Evolutionary conservation across 164 flowering plant genomes (phyloP).

Genomic region (Amborella trichopoda): DNA sequence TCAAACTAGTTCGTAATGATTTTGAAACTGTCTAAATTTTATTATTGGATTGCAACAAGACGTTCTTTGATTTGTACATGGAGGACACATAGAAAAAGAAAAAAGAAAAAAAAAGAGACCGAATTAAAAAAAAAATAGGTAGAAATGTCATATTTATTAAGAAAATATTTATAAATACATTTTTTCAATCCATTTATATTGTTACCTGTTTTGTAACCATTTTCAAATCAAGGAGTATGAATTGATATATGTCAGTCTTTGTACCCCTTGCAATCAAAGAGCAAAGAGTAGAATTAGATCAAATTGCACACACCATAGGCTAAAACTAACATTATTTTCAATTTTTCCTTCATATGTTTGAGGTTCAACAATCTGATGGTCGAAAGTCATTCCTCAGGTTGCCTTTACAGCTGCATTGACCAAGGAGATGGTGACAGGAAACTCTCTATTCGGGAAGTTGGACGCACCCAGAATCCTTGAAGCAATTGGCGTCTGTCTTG

Average conservation of each 20-base stretch:
- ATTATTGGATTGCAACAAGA: too few relatives aligned
- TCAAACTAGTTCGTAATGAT: too few relatives aligned
- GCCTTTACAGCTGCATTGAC: conserved; percentile 68
- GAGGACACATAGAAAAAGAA: too few relatives aligned
- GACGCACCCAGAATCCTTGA: conserved; percentile 50
- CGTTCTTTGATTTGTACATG: too few relatives aligned
- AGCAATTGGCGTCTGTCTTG: conserved; percentile 49
- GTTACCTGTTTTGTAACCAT: not conserved
- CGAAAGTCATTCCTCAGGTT: too few relatives aligned
- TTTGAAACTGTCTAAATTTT: too few relatives aligned
- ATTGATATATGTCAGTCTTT: not conserved
- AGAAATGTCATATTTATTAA: too few relatives aligned
- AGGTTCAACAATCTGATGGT: too few relatives aligned
- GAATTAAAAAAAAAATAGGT: too few relatives aligned
- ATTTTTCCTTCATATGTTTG: not conserved
- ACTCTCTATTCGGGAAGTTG: conserved; percentile 70
- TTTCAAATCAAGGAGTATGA: not conserved
- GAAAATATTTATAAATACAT: too few relatives aligned
- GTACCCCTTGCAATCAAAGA: not conserved
- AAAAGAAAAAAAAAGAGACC: too few relatives aligned
- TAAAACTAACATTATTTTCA: not conserved
- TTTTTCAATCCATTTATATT: too few relatives aligned
- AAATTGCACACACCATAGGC: not conserved
- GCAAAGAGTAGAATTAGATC: not conserved
- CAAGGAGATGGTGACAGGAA: conserved; percentile 53